Evolutionary conservation across 768 basidiomycete species (phyloP).

Genomic region (Boletus subcaerulescens): DNA sequence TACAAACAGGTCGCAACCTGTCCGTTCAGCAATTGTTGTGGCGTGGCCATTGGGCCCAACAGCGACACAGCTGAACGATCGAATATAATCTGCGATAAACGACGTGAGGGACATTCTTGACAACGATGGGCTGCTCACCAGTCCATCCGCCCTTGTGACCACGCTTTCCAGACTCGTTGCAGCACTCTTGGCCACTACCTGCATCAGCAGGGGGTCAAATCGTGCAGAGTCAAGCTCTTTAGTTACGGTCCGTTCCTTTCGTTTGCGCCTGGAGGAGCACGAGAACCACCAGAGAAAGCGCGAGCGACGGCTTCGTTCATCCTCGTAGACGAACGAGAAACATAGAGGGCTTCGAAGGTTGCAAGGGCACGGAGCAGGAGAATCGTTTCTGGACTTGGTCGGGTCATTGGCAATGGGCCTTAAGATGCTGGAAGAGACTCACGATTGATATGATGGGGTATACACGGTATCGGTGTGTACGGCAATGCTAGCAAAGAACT

Average conservation of each 20-base stretch:
- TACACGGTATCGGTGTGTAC: conserved; percentile 96
- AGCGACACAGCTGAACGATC: conserved; percentile 74
- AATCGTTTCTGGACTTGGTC: conserved; percentile 82
- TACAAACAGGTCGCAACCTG: conserved; percentile 69
- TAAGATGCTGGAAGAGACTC: conserved; percentile 9
- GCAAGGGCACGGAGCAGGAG: conserved; percentile 81
- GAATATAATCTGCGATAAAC: conserved; percentile 50
- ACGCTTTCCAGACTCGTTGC: conserved; percentile 68
- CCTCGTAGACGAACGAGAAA: conserved; percentile 77
- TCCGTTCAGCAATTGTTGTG: conserved; percentile 75
- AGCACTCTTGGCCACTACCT: conserved; percentile 73
- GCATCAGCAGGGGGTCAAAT: conserved; percentile 80
- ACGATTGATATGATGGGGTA: conserved; percentile 83
- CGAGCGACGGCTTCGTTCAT: conserved; percentile 80
- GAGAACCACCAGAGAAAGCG: conserved; percentile 69
- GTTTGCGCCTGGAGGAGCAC: conserved; percentile 64
- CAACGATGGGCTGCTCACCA: conserved; percentile 47
- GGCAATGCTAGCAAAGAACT: conserved; percentile 93
- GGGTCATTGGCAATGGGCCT: not conserved
- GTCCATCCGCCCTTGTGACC: conserved; percentile 55
- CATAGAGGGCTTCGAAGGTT: conserved; percentile 83
- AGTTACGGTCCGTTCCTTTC: conserved; percentile 78
- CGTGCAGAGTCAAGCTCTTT: conserved; percentile 67
- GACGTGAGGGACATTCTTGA: not conserved
- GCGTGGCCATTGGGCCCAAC: conserved; percentile 72